Base-by-base conservation (phyloP, 345 rosid species). In the Lagerstroemia speciosa region DNA sequence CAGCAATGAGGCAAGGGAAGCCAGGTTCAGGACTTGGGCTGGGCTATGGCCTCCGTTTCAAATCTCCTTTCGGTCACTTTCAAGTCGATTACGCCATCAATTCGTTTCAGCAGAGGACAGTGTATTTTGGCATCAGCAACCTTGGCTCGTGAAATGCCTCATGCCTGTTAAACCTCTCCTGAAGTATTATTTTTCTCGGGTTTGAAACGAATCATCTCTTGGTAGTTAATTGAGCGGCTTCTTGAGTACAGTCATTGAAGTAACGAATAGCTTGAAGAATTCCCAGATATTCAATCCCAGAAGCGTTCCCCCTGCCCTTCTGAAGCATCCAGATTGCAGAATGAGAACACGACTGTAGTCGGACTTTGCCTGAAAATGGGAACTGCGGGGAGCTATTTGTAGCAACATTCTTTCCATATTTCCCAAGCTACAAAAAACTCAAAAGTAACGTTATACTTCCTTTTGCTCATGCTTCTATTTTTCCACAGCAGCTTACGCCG, bases 11-110 rank as follows among this genome's bases (percentile, higher is more conserved):
- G 68, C 93, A 79, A 33, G 87, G 97, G 40, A 93, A 93, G 77
- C 97, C 92, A 1, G 98, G 98, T 45, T 84, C 83, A 19, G 97
- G 98, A 61, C 70, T 84, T 65, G 98, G 98, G 48, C 63, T 85
- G 85, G 75, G 75, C 36, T 74, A 74, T n/a, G 65, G 72, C 46
- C 62, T 74, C 40, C 67, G 77, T 24, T 74, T 69, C 50, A 74
- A 74, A 50, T 65, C 77, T 43, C 69, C 61, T n/a, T 37, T 69
- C 7, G 77, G 77, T 19, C 69, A 74, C 64, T 74, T 74, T 33
- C 77, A 58, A 60, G 64, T 74, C 33, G 77, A 69, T 46, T 65
- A 69, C 38, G 70, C 77, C 65, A 65, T 74, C 66, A 74, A 74
- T 69, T 62, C 77, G 26, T 74, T 64, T 69, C 73, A 74, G 41